Evolutionary conservation across 164 flowering plant species (phyloP).

Genomic region (Vitis rupestris): DNA sequence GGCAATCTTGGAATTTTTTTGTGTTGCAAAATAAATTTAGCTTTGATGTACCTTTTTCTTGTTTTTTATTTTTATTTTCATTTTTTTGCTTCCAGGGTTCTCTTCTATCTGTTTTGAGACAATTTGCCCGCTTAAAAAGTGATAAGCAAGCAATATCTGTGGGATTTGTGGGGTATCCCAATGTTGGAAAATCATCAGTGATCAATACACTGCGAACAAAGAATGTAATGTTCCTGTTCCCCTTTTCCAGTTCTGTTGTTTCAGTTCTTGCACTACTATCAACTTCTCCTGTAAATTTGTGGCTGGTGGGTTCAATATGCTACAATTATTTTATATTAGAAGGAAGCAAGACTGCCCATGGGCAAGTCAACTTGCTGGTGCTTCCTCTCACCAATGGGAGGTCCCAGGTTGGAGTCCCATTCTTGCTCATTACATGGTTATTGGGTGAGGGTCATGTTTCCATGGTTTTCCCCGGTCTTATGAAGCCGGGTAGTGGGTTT

Average conservation of each 20-base stretch:
- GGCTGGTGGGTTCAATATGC: background rate
- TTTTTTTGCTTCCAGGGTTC: constrained; percentile 61
- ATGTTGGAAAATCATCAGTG: constrained; percentile 99
- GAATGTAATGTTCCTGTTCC: constrained; percentile 54
- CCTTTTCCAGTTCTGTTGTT: background rate
- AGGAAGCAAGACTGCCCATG: background rate
- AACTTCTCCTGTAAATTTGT: background rate
- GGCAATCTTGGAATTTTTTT: background rate
- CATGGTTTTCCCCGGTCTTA: too few species aligned
- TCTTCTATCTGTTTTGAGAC: constrained; percentile 87
- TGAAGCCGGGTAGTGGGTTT: too few species aligned
- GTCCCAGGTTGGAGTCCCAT: too few species aligned
- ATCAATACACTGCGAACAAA: constrained; percentile 95
- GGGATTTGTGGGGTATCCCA: constrained; percentile 98
- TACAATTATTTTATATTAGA: background rate
- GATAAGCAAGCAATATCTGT: constrained; percentile 99
- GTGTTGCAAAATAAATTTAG: background rate
- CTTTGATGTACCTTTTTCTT: background rate
- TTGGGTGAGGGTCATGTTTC: too few species aligned
- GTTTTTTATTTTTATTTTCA: background rate
- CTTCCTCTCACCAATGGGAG: too few species aligned
- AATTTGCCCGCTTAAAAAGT: constrained; percentile 90
- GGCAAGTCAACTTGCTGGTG: too few species aligned
- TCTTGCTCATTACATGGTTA: too few species aligned
- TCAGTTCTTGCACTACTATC: background rate